phyloP scores from a whole-genome alignment of 352 stramenopile species.

The Phytophthora chlamydospora region DNA sequence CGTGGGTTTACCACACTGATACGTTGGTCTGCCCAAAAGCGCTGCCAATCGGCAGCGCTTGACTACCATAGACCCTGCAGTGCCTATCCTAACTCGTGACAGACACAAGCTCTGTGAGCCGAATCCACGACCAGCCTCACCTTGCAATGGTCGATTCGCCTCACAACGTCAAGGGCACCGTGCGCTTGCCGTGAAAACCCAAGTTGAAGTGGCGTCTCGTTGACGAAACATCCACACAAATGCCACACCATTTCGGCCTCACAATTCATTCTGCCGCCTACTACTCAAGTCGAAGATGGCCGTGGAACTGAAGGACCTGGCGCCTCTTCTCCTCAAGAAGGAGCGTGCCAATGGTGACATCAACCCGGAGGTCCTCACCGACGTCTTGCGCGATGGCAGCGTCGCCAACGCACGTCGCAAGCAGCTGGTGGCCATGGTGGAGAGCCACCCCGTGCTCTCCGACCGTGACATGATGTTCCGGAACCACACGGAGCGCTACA shows the following conservation, averaged over 20 bases:
- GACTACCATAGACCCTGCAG: too few relatives aligned
- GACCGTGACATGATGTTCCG: conserved; percentile 39
- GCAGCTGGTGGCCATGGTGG: conserved; percentile 23
- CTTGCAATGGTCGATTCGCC: too few relatives aligned
- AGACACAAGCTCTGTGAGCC: too few relatives aligned
- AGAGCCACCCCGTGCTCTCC: conserved; percentile 29
- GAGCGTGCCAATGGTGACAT: conserved; percentile 34
- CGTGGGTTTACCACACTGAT: too few relatives aligned
- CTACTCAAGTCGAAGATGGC: not conserved
- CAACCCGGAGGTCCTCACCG: conserved; percentile 21
- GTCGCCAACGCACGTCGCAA: conserved; percentile 27
- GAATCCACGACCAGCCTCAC: too few relatives aligned
- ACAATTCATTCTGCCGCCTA: conserved; percentile 10
- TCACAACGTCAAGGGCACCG: too few relatives aligned
- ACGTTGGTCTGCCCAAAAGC: too few relatives aligned
- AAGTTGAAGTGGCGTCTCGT: too few relatives aligned
- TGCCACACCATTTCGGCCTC: not conserved
- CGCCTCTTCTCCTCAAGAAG: conserved; percentile 28
- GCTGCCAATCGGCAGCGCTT: too few relatives aligned
- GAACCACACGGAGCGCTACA: conserved; percentile 38
- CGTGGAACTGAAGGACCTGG: conserved; percentile 35
- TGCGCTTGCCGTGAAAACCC: too few relatives aligned
- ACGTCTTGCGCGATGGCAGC: conserved; percentile 20
- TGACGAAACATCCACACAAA: too few relatives aligned
- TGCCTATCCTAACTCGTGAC: too few relatives aligned